Evolutionary conservation across 495 filamentous ascomycete species (phyloP), one percentile per base, ranked within the genome.

Genomic region (Sabuloglossum arenarium): DNA sequence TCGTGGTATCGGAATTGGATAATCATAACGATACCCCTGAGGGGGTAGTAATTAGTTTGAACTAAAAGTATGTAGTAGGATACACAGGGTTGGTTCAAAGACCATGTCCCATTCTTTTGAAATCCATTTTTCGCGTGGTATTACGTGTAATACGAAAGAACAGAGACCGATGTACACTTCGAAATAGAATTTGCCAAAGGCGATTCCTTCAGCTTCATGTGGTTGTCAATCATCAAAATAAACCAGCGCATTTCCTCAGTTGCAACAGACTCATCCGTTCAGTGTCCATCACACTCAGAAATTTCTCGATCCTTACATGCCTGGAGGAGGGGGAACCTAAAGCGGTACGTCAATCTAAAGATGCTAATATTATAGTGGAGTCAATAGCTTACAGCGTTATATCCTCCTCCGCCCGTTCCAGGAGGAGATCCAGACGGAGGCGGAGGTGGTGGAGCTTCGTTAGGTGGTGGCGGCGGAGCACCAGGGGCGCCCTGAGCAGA

Each of bases 391-490:
- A 89, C 85, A 62, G 81, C 75, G 64, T 73, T 84, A 70, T 87
- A 88, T 29, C 81, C 69, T 53, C 73, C 71, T 37, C 72, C 69
- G 19, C 39, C 30, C 9, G 30, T 31, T 16, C 31, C 31, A 52
- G 77, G 70, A 27, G 80, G 77, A 47, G 65, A 60, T 10, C 68
- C 67, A 27, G 56, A 58, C 23, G 81, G 78, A n/a, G 83, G 82
- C 29, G 83, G 83, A 37, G 82, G 79, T 21, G 79, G 76, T 29
- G 78, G 65, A 63, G 70, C 56, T 66, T 66, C 46, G 59, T 73
- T 68, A 63, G 75, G 70, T 47, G 84, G 80, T 49, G 80, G 80
- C 34, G 83, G 82, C 14, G 84, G 79, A 9, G 77, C 75, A 37
- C 68, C 70, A 11, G 82, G 79, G 4, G 79, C 77, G 60, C 80